Evolutionary conservation across 768 basidiomycete species (phyloP), one percentile per base, ranked within the genome.

Genomic region (Naematelia aurantialba): DNA sequence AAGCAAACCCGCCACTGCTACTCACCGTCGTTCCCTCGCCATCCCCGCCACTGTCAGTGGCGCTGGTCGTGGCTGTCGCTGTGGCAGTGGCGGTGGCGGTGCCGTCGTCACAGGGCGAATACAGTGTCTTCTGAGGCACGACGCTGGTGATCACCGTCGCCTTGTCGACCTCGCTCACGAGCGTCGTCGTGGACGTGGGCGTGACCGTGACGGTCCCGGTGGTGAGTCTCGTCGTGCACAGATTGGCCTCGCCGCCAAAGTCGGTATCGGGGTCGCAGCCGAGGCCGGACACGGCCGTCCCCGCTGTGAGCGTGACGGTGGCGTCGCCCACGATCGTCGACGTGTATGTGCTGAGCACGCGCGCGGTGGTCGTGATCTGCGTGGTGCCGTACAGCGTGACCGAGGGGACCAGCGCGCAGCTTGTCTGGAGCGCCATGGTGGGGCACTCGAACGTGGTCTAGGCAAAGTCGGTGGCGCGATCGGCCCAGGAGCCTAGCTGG

Each of bases 351-450:
- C 39, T 39, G 21, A 49, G 58, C 25, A 52, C 46, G 14, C 27
- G 25, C 30, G 46, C 49, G 2, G 55, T 22, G 21, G 55, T 56
- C 11, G 34, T 8, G 54, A 62, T 26, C 30, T 60, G 60, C 27
- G 67, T 68, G 2, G 67, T 68, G 8, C 67, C 67, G 46, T 54
- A 68, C 12, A 68, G 19, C 1, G 64, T 68, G 5, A 58, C 59
- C 14, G 61, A 61, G 8, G 63, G 67, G 26, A 56, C 31, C 4
- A 34, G 59, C 14, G 58, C 45, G 30, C 63, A 63, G 52, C 49
- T 63, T 21, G 30, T 50, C 22, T 4, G 10, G 14, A 34, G 5
- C 4, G 55, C 26, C 17, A 13, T 39, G 30, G 50, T 29, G 29
- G n/a, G n/a, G n/a, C n/a, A n/a, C n/a, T n/a, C n/a, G n/a, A n/a